Percentiles rank a stretch among this genome's conserved stretches.
Evolutionary conservation across 2,329 filamentous ascomycete genomes (phyloP).

Genomic region (Polychaeton citri): DNA sequence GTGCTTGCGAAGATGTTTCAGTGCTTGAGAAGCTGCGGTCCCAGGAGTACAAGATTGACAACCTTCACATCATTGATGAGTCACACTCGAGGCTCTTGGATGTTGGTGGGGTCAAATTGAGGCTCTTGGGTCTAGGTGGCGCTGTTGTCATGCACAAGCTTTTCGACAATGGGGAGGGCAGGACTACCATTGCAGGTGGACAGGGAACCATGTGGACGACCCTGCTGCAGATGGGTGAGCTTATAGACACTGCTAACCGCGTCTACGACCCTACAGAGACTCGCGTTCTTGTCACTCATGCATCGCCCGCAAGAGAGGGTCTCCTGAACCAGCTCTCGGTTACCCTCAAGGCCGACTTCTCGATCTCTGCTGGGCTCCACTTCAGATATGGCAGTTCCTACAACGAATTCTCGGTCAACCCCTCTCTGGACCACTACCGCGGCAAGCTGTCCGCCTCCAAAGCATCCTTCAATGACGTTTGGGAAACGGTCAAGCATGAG

Average conservation of each 20-base stretch:
- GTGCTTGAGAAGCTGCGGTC: conserved; percentile 96
- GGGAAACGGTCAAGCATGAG: conserved; percentile 95
- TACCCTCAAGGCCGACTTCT: conserved; percentile 95
- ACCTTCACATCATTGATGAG: conserved; percentile 97
- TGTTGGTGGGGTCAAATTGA: conserved; percentile 88
- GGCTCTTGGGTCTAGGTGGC: conserved; percentile 82
- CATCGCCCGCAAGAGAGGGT: conserved; percentile 89
- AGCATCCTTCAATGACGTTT: conserved; percentile 97
- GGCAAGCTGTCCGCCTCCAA: conserved; percentile 97
- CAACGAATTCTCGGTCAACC: conserved; percentile 99
- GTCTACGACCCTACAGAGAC: conserved; percentile 98
- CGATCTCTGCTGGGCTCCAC: conserved; percentile 89
- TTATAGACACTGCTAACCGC: conserved; percentile 93
- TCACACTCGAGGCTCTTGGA: conserved; percentile 91
- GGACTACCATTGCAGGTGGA: conserved; percentile 94
- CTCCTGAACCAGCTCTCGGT: conserved; percentile 96
- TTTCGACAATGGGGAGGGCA: conserved; percentile 94
- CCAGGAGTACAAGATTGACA: conserved; percentile 93
- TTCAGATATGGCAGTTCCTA: conserved; percentile 99
- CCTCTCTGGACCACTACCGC: conserved; percentile 92
- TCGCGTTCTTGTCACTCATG: conserved; percentile 90
- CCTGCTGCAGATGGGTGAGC: conserved; percentile 90
- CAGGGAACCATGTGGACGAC: conserved; percentile 99
- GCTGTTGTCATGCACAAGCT: conserved; percentile 99
- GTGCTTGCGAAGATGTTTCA: conserved; percentile 93